phyloP scores from a whole-genome alignment of 108 stramenopile species.

The Aurantiochytrium sp. region DNA sequence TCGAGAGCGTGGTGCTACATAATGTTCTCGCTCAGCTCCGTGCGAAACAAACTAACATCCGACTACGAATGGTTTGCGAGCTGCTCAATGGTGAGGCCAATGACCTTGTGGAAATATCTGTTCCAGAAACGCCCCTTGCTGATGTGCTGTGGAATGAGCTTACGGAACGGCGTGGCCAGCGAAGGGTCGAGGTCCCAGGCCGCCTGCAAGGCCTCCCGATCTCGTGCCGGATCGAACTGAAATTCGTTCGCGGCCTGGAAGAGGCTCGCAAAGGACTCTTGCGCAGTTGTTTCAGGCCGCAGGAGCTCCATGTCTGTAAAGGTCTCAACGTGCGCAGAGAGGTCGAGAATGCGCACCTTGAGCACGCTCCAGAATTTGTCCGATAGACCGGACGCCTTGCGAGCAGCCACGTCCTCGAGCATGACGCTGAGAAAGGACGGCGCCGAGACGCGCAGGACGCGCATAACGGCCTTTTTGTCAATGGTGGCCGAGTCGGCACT shows the following conservation, averaged over 20 bases:
- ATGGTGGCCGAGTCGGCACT: background rate
- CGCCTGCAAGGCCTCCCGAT: background rate
- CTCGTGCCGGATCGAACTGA: background rate
- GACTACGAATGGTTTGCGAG: background rate
- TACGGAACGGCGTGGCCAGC: background rate
- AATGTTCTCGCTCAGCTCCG: no score
- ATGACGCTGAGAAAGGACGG: background rate
- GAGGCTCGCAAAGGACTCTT: background rate
- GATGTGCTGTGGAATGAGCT: background rate
- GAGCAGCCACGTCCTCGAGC: background rate
- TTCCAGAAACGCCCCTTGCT: constrained; percentile 16
- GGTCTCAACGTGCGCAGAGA: background rate
- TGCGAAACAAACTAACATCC: no score
- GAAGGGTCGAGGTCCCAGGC: background rate
- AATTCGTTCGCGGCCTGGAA: background rate
- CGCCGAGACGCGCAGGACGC: background rate
- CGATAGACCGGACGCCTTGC: background rate
- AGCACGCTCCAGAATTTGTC: background rate
- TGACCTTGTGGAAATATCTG: background rate
- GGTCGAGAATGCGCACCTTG: background rate
- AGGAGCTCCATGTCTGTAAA: background rate
- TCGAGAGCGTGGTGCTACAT: no score
- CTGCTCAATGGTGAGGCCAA: background rate
- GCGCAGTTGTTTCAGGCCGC: background rate
- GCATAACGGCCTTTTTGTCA: background rate